Evolutionary conservation across 495 filamentous ascomycete genomes (phyloP).

Genomic region (Beverwykella pulmonaria): DNA sequence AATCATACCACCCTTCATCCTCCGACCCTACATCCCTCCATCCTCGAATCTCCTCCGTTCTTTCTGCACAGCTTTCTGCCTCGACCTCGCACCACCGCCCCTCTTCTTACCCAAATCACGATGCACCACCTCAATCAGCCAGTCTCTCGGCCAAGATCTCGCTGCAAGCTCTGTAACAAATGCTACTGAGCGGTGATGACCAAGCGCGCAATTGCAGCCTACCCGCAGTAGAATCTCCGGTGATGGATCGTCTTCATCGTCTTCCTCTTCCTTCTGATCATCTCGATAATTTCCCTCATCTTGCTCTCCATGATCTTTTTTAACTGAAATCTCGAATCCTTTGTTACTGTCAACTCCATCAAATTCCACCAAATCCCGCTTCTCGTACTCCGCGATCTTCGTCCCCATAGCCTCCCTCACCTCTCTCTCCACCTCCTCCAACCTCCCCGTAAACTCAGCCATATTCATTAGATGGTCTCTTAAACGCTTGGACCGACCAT

Average conservation of each 20-base stretch:
- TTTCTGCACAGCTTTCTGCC: slow-evolving; percentile 9
- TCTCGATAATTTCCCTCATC: not conserved
- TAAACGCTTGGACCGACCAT: slow-evolving; percentile 28
- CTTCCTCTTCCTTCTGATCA: not conserved
- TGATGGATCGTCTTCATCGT: not conserved
- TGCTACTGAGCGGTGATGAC: slow-evolving; percentile 27
- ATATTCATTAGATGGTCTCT: slow-evolving; percentile 21
- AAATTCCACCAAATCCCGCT: not conserved
- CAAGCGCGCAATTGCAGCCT: slow-evolving; percentile 36
- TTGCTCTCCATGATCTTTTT: not conserved
- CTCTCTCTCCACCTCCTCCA: slow-evolving; percentile 14
- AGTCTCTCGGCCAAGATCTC: slow-evolving; percentile 22
- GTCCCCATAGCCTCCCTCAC: slow-evolving; percentile 10
- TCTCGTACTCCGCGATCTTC: slow-evolving; percentile 3
- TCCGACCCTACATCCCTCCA: not conserved
- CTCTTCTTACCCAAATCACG: slow-evolving; percentile 23
- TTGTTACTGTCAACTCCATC: not conserved
- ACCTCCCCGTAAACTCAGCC: slow-evolving; percentile 11
- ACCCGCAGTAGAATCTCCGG: slow-evolving; percentile 15
- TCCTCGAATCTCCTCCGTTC: not conserved
- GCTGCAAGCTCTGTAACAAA: slow-evolving; percentile 30
- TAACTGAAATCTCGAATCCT: no score
- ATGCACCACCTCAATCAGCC: slow-evolving; percentile 17
- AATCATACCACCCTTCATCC: no score
- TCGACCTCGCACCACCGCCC: slow-evolving; percentile 7